A percentile compares a stretch with the other conserved stretches of the same genome.
Conservation (phyloP, 1,284 basidiomycete species). For the Golubevia sp. region DNA sequence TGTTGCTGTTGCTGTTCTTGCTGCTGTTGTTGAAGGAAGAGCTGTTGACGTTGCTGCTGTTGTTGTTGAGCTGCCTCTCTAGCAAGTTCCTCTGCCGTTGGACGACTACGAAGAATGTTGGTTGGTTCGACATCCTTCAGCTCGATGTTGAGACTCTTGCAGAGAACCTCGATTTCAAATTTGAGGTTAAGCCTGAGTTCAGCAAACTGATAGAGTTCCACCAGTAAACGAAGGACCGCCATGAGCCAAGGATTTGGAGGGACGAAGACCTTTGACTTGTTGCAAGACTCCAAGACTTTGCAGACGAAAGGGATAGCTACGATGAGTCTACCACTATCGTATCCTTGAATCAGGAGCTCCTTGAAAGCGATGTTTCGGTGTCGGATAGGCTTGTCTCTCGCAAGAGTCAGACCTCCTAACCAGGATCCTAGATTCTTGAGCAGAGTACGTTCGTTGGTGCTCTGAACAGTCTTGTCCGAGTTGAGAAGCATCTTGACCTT, state of each 20-base stretch:
- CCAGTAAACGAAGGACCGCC: conserved; percentile 87
- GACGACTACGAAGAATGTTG: conserved; percentile 73
- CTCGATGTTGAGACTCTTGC: conserved; percentile 87
- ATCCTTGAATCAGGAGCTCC: conserved; percentile 92
- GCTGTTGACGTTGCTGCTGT: conserved; percentile 15
- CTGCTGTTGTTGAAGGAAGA: conserved; percentile 8
- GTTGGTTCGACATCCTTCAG: conserved; percentile 85
- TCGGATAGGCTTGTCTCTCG: conserved; percentile 86
- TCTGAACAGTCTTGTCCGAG: conserved; percentile 84
- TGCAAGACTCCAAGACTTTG: conserved; percentile 90
- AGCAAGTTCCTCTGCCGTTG: conserved; percentile 35
- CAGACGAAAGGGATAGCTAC: conserved; percentile 98
- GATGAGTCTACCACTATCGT: conserved; percentile 85
- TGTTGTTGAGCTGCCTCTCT: conserved; percentile 16
- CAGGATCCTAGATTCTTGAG: conserved; percentile 95
- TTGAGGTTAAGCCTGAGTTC: conserved; percentile 96
- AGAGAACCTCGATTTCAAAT: conserved; percentile 97
- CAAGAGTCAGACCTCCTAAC: conserved; percentile 91
- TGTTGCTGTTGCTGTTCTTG: conserved; percentile 10
- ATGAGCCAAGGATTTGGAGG: conserved; percentile 98
- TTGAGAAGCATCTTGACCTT: conserved; percentile 85
- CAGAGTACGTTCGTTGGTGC: conserved; percentile 78
- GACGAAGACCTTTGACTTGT: conserved; percentile 86
- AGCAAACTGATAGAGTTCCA: conserved; percentile 94
- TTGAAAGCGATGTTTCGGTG: conserved; percentile 95